Conservation (phyloP, 148 eudicot genomes). For the Rhododendron ferrugineum region DNA sequence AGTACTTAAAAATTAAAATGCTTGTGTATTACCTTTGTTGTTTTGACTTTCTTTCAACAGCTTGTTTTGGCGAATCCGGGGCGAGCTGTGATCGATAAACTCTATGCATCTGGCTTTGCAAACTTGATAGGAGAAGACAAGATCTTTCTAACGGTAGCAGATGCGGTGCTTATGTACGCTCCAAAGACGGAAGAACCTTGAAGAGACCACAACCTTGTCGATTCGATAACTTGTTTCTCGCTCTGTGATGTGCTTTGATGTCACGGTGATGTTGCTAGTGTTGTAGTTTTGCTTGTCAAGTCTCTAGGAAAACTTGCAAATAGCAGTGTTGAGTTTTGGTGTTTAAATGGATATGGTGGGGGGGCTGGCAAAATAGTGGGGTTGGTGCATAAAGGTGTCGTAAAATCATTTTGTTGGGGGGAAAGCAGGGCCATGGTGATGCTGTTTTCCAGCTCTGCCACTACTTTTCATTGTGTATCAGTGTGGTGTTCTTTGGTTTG, state of each 20-base stretch:
- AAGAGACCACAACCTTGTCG: background rate
- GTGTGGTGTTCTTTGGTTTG: background rate
- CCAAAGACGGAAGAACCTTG: conserved; percentile 31
- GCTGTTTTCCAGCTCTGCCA: background rate
- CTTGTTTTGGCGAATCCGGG: conserved; percentile 63
- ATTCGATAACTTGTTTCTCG: background rate
- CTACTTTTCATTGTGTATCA: background rate
- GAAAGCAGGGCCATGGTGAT: background rate
- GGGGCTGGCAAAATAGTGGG: background rate
- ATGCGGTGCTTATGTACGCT: conserved; percentile 39
- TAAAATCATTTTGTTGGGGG: no score
- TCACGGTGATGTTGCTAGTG: background rate
- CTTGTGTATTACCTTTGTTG: background rate
- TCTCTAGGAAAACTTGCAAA: background rate
- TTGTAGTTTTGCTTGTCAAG: background rate
- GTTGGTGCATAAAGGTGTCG: no score
- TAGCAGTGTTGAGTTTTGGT: background rate
- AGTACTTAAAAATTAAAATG: background rate
- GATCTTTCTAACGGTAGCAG: conserved; percentile 54
- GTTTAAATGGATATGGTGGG: background rate
- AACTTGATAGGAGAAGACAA: conserved; percentile 46
- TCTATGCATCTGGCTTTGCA: conserved; percentile 40
- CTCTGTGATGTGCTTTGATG: background rate
- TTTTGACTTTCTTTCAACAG: conserved; percentile 18
- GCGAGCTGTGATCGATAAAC: conserved; percentile 40